Evolutionary conservation across 2,329 filamentous ascomycete genomes (phyloP), one percentile per base, ranked within the genome.

Genomic region (Endothia cerciana): DNA sequence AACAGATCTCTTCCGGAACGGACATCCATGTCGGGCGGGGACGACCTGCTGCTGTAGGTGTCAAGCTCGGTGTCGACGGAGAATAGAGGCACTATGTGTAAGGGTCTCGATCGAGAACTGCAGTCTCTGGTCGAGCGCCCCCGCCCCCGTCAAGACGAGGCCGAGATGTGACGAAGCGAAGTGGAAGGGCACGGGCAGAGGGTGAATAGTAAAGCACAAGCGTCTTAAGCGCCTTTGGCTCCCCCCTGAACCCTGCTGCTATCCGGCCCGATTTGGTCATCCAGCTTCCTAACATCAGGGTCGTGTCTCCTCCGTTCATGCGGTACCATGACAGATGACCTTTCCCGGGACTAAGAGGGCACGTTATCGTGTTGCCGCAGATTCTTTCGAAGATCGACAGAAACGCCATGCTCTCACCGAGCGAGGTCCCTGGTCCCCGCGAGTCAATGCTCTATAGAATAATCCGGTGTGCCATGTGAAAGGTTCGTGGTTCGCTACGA

Each of bases 1-100:
- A 49, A 56, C 28, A 57, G 61, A 62, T 67, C 66, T 61, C 60
- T 53, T 66, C 66, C 56, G 36, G 64, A 36, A 43, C 19, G 17
- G 51, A 65, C 45, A 67, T 57, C 65, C 65, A 68, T 68, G 65
- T 55, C 45, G n/a, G 36, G 19, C 59, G 53, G 41, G 59, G 59
- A 40, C 10, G n/a, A 36, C 36, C 49, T 65, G 65, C 53, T 53
- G 59, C 28, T 56, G 53, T 59, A 38, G 56, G 43, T 60, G 62
- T 49, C 65, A 51, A 47, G 62, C 62, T 56, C 59, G 57, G 59
- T 63, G 43, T 41, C 63, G 43, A 49, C 59, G 59, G 45, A 63
- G 65, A 60, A 60, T 59, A 62, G 61, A 61, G n/a, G 59, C 36
- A 61, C 36, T 36, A 55, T 55, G 7, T 36, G 47, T 51, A 30